Percentiles rank a stretch among this genome's conserved stretches.
These are phyloP conservation scores for Aurantiochytrium sp. DNA, from an alignment of 108 stramenopile species.

Conservation along the genomic window DNA sequence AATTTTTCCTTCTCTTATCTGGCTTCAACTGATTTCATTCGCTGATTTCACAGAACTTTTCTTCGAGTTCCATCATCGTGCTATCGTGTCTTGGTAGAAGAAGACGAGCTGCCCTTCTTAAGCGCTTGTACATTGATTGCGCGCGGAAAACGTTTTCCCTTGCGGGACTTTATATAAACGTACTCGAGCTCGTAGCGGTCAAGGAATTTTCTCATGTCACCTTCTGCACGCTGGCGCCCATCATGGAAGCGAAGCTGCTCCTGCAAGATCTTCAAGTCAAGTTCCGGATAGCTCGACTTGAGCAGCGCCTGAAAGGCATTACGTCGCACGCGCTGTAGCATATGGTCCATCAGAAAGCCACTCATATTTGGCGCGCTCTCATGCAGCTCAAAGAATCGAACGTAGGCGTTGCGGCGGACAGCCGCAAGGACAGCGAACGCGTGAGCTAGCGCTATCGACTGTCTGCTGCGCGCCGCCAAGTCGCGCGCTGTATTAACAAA, in stretches of 20 bases:
- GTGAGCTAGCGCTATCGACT: slow-evolving; percentile 21
- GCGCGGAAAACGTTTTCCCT: not conserved
- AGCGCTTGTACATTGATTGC: not conserved
- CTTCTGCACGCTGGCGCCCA: not conserved
- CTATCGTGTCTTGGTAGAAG: too few relatives aligned
- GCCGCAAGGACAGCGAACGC: slow-evolving; percentile 25
- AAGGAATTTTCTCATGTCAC: not conserved
- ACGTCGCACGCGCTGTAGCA: not conserved
- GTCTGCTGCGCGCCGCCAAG: slow-evolving; percentile 4
- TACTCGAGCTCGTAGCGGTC: not conserved
- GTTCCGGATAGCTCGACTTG: not conserved
- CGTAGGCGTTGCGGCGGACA: slow-evolving; percentile 20
- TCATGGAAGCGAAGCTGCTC: not conserved
- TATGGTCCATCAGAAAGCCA: slow-evolving; percentile 21
- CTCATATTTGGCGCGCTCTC: slow-evolving; percentile 36
- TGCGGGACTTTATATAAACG: not conserved
- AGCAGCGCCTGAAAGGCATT: not conserved
- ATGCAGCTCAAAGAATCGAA: slow-evolving; percentile 35
- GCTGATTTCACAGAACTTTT: too few relatives aligned
- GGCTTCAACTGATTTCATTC: too few relatives aligned
- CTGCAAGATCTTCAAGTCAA: not conserved
- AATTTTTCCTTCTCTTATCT: too few relatives aligned
- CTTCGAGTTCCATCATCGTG: too few relatives aligned
- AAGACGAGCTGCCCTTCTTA: not conserved
- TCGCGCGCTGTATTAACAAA: slow-evolving; percentile 1